These are phyloP conservation scores for Corylus americana DNA, from an alignment of 306 rosid genomes.

Conservation along the genomic window DNA sequence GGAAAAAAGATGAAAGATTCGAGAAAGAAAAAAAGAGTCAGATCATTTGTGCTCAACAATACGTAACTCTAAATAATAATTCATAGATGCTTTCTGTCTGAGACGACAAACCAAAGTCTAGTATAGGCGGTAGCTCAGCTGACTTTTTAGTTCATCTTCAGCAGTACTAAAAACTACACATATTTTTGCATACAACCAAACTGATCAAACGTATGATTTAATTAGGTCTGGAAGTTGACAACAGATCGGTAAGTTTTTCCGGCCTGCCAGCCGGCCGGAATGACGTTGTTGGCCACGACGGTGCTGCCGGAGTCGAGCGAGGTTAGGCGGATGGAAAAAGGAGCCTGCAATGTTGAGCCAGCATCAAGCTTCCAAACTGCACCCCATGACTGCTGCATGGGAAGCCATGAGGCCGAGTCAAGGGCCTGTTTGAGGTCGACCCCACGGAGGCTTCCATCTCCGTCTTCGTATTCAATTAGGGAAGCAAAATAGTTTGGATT, in stretches of 20 bases:
- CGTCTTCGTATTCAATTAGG: conserved; percentile 53
- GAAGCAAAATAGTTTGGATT: conserved; percentile 56
- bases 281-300: conserved; percentile 51
- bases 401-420: conserved; percentile 46
- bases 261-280: conserved; percentile 69
- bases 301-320: conserved; percentile 35
- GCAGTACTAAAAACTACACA: neutral
- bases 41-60: neutral
- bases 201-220: no score
- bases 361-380: conserved; percentile 64
- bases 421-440: conserved; percentile 59
- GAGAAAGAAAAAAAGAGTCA: neutral
- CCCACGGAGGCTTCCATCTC: conserved; percentile 52
- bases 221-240: conserved; percentile 43
- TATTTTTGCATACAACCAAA: neutral
- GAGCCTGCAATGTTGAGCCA: conserved; percentile 46
- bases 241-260: conserved; percentile 65
- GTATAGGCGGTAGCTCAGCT: neutral
- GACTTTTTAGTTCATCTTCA: neutral
- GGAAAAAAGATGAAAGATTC: no score
- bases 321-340: conserved; percentile 60
- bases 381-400: conserved; percentile 73
- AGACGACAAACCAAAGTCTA: neutral
- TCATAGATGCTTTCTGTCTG: neutral
- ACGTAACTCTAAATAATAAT: neutral